phyloP scores from a whole-genome alignment of 1,139 yeast genomes.

The Pichia sp. region DNA sequence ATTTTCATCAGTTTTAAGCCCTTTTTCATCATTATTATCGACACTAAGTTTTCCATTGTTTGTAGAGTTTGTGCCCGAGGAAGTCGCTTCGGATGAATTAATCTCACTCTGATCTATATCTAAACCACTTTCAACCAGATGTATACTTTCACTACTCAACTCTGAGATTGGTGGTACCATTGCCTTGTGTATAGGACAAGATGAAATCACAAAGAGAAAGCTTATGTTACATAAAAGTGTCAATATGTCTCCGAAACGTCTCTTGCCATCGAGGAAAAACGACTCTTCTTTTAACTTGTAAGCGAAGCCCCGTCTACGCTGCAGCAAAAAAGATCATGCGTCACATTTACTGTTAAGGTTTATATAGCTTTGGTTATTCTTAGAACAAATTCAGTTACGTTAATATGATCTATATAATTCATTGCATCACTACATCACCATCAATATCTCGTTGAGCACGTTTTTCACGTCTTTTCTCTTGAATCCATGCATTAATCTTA shows the following conservation, averaged over 20 bases:
- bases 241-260: background rate
- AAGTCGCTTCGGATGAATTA: background rate
- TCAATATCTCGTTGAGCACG: constrained; percentile 13
- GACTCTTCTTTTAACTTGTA: background rate
- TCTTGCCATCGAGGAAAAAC: background rate
- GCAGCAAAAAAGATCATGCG: background rate
- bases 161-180: background rate
- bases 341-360: background rate
- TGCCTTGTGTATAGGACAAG: background rate
- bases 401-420: background rate
- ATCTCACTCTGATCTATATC: background rate
- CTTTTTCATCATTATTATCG: background rate
- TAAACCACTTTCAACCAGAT: background rate
- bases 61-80: background rate
- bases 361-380: too few relatives aligned
- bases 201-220: background rate
- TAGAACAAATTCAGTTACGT: background rate
- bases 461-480: constrained; percentile 28
- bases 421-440: constrained; percentile 23
- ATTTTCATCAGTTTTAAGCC: background rate
- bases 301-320: background rate
- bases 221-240: background rate
- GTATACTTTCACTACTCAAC: background rate
- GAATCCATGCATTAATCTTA: constrained; percentile 55
- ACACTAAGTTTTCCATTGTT: background rate